A percentile compares a stretch with the other conserved stretches of the same genome.
Evolutionary conservation across 495 filamentous ascomycete species (phyloP).

Genomic region (Cercophora newfieldiana): DNA sequence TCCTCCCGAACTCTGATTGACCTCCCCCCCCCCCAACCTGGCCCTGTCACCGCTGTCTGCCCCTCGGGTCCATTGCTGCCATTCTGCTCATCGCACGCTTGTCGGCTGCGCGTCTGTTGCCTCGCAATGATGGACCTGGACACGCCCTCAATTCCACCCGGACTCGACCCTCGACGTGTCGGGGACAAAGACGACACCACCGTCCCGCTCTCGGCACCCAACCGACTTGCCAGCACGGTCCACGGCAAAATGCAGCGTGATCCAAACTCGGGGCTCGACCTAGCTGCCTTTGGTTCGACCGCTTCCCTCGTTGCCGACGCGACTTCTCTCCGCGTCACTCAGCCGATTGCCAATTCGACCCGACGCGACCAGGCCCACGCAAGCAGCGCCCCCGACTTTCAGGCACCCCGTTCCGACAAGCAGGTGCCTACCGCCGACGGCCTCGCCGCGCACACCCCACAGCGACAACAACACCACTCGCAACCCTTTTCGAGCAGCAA

Average conservation of each 20-base stretch:
- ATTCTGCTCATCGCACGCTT: conserved; percentile 8
- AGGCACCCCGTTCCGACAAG: conserved; percentile 9
- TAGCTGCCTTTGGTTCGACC: conserved; percentile 8
- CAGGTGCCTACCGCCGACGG: neutral
- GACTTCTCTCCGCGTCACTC: conserved; percentile 18
- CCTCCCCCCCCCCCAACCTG: conserved; percentile 9
- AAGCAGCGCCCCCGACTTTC: conserved; percentile 8
- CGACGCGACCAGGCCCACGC: conserved; percentile 21
- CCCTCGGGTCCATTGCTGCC: conserved; percentile 10
- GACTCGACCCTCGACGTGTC: conserved; percentile 31
- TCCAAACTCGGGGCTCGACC: conserved; percentile 5
- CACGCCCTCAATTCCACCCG: conserved; percentile 25
- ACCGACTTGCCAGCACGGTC: conserved; percentile 10
- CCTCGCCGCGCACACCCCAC: conserved; percentile 12
- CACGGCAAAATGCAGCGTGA: conserved; percentile 18
- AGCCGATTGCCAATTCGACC: conserved; percentile 13
- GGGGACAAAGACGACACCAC: conserved; percentile 29
- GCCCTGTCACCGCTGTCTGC: conserved; percentile 16
- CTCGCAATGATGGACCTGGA: conserved; percentile 30
- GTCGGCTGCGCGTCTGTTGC: conserved; percentile 1
- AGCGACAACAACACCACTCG: conserved; percentile 19
- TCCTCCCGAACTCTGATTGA: conserved; percentile 13
- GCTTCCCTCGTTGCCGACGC: conserved; percentile 19
- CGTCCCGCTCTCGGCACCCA: conserved; percentile 21
- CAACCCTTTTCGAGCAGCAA: conserved; percentile 40